phyloP scores from a whole-genome alignment of 495 filamentous ascomycete genomes.

The Baudoinia panamericana region DNA sequence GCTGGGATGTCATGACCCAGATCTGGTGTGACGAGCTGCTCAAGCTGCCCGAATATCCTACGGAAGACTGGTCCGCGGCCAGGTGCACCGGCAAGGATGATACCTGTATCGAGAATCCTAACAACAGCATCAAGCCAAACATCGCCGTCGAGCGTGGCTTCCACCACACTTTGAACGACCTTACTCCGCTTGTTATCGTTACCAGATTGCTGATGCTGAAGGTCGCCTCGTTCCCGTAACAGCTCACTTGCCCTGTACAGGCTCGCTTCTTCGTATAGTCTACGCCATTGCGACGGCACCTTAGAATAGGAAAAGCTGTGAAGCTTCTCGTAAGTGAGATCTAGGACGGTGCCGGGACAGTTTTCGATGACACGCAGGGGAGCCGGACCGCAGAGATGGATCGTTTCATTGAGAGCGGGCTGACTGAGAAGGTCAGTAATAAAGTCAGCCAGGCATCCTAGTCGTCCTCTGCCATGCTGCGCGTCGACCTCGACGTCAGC shows the following conservation, averaged over 20 bases:
- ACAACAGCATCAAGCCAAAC: constrained; percentile 39
- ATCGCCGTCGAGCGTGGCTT: neutral
- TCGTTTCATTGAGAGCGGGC: constrained; percentile 5
- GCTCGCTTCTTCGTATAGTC: constrained; percentile 21
- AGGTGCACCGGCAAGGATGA: constrained; percentile 70
- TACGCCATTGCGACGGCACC: constrained; percentile 20
- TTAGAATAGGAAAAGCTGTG: constrained; percentile 15
- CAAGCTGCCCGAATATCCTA: constrained; percentile 36
- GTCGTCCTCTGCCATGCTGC: no score
- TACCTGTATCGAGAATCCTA: constrained; percentile 56
- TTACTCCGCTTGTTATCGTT: neutral
- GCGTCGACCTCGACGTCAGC: no score
- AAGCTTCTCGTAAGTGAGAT: constrained; percentile 18
- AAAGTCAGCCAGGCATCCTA: no score
- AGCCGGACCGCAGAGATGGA: constrained; percentile 12
- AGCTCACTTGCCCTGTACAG: constrained; percentile 10
- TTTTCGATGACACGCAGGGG: constrained; percentile 6
- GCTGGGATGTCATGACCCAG: neutral
- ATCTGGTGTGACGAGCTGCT: constrained; percentile 18
- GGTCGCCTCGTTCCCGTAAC: neutral
- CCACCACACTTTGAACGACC: neutral
- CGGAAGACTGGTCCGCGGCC: constrained; percentile 51
- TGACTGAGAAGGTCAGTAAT: neutral
- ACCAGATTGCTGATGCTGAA: neutral
- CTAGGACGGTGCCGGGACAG: constrained; percentile 16